Evolutionary conservation across 768 basidiomycete genomes (phyloP), one percentile per base, ranked within the genome.

Genomic region (Podaxis rugospora): DNA sequence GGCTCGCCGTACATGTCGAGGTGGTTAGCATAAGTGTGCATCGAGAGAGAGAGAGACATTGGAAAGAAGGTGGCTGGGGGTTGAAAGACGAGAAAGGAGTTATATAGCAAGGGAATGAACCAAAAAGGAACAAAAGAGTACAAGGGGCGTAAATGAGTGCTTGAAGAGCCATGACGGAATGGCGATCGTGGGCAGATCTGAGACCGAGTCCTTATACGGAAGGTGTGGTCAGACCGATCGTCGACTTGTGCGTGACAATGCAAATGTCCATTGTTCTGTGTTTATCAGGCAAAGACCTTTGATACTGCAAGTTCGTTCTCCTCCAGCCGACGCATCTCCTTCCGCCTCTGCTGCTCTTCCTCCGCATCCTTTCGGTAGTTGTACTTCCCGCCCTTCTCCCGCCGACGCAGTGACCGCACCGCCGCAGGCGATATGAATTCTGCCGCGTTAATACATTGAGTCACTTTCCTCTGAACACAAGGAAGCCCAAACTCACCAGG

Each of bases 341-440:
- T 85, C 69, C 95, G 83, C 61, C 75, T 76, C 58, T 78, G 76
- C 58, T 81, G 79, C 64, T 93, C 90, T 64, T 78, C 76, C 70
- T 95, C 81, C 11, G 87, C 88, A 50, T 90, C 83, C 75, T 97
- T 95, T 62, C 96, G 82, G 40, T 81, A 78, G 57, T 83, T 84
- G 74, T 98, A 98, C 74, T 86, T 94, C 61, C 82, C 78, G 0
- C 94, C 95, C 71, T 88, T 85, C 66, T 83, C 86, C 65, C 86
- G 81, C 70, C 86, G 87, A 59, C 83, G 69, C 0, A 84, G 78
- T 14, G 88, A 88, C 55, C 94, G 86, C 21, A 90, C 81, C 7
- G 89, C 86, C 10, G 93, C 83, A 4, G 97, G 96, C 1, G 94
- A 89, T 50, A 98, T 79, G 69, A 97, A 99, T 80, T 97, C 97